Evolutionary conservation across 2,329 filamentous ascomycete genomes (phyloP).

Genomic region (Cytospora mali): DNA sequence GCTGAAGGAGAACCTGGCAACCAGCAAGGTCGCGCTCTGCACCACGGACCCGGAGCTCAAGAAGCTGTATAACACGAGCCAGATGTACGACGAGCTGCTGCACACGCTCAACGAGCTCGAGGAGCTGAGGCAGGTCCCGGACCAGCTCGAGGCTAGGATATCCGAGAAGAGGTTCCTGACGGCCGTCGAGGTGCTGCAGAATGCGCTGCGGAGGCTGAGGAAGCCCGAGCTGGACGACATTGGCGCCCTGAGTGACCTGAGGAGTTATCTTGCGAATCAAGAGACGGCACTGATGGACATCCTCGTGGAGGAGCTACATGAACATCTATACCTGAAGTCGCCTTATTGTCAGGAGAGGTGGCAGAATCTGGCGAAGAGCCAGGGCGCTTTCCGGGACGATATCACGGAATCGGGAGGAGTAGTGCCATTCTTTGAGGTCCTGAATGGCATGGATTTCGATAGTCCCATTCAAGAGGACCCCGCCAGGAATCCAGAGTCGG

Average conservation of each 20-base stretch:
- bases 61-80: constrained; percentile 82
- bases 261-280: constrained; percentile 88
- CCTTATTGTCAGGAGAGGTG: constrained; percentile 96
- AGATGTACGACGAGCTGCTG: constrained; percentile 87
- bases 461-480: constrained; percentile 77
- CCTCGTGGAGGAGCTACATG: constrained; percentile 93
- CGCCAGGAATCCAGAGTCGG: constrained; percentile 89
- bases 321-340: constrained; percentile 95
- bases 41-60: constrained; percentile 88
- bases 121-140: constrained; percentile 84
- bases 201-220: constrained; percentile 78
- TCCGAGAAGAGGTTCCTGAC: constrained; percentile 94
- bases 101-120: constrained; percentile 83
- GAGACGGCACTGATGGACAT: constrained; percentile 92
- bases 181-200: constrained; percentile 89
- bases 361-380: constrained; percentile 76
- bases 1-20: constrained; percentile 80
- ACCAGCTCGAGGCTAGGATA: constrained; percentile 90
- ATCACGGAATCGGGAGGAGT: constrained; percentile 50
- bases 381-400: constrained; percentile 53
- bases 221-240: constrained; percentile 91
- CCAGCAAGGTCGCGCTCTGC: constrained; percentile 79
- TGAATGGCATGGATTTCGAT: constrained; percentile 64
- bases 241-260: constrained; percentile 81
- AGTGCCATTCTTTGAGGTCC: constrained; percentile 59